Conservation (phyloP, 768 basidiomycete species). For the Leccinum incarnatum region DNA sequence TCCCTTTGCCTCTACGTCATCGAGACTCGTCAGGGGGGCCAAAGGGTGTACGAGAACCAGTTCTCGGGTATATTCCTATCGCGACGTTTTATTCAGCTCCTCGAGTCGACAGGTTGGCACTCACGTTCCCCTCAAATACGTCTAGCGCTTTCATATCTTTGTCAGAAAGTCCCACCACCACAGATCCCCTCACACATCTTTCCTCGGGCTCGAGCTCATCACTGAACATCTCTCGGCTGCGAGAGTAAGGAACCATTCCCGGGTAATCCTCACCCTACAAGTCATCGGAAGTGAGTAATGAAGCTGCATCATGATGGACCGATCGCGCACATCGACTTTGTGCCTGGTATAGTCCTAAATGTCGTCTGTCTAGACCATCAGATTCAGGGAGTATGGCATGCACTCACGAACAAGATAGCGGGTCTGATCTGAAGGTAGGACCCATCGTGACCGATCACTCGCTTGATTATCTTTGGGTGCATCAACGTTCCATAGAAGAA, state of each 20-base stretch:
- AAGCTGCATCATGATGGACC: not conserved
- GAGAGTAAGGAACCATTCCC: slow-evolving; percentile 63
- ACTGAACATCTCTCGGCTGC: slow-evolving; percentile 46
- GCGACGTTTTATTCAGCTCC: not conserved
- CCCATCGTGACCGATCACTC: slow-evolving; percentile 73
- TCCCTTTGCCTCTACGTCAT: slow-evolving; percentile 20
- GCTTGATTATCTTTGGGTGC: slow-evolving; percentile 77
- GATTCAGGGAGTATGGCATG: not conserved
- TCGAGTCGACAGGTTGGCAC: slow-evolving; percentile 19
- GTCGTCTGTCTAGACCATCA: not conserved
- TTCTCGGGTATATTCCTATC: slow-evolving; percentile 70
- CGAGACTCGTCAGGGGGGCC: slow-evolving; percentile 37
- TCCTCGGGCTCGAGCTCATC: slow-evolving; percentile 58
- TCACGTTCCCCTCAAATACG: slow-evolving; percentile 76
- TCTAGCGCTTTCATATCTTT: slow-evolving; percentile 70
- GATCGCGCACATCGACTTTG: slow-evolving; percentile 55
- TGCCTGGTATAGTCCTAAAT: slow-evolving; percentile 77
- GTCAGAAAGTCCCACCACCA: slow-evolving; percentile 69
- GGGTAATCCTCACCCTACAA: slow-evolving; percentile 74
- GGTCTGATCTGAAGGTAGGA: slow-evolving; percentile 63
- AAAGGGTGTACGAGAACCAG: slow-evolving; percentile 57
- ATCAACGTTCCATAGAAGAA: slow-evolving; percentile 93
- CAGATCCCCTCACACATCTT: slow-evolving; percentile 69
- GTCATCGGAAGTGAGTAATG: slow-evolving; percentile 6
- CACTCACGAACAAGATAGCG: slow-evolving; percentile 67